Conservation (phyloP, 768 basidiomycete species). For the Megacollybia marginata region DNA sequence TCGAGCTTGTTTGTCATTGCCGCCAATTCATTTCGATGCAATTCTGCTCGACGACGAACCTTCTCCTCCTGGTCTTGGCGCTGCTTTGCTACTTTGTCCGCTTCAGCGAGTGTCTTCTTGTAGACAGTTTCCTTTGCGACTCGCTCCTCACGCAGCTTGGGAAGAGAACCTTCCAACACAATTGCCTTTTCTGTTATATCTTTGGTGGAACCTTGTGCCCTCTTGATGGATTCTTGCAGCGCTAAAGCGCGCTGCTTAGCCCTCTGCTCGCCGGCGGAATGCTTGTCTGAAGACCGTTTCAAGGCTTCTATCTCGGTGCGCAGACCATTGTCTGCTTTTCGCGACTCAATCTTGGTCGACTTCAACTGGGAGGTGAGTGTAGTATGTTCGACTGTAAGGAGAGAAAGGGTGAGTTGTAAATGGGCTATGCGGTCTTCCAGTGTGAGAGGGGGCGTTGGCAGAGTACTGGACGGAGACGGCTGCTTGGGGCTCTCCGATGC, state of each 20-base stretch:
- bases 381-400: constrained; percentile 60
- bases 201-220: constrained; percentile 53
- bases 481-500: constrained; percentile 23
- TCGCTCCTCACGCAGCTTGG: constrained; percentile 29
- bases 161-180: constrained; percentile 39
- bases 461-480: constrained; percentile 35
- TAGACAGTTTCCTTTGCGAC: constrained; percentile 37
- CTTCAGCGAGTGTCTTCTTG: constrained; percentile 28
- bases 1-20: constrained; percentile 58
- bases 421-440: constrained; percentile 62
- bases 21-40: constrained; percentile 50
- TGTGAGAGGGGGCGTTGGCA: constrained; percentile 29
- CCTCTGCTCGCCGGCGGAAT: constrained; percentile 65
- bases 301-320: constrained; percentile 80
- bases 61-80: constrained; percentile 31
- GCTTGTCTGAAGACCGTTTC: constrained; percentile 78
- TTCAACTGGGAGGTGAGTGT: constrained; percentile 66
- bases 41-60: constrained; percentile 47
- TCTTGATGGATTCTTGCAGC: constrained; percentile 82
- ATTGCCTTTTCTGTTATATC: constrained; percentile 37
- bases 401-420: constrained; percentile 59
- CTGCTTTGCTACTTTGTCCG: constrained; percentile 1
- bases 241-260: constrained; percentile 82
- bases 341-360: constrained; percentile 69
- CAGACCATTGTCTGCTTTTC: constrained; percentile 75